A percentile compares a stretch with the other conserved stretches of the same genome.
phyloP scores from a whole-genome alignment of 768 basidiomycete genomes.

The Boletus pseudo-olivaceus region DNA sequence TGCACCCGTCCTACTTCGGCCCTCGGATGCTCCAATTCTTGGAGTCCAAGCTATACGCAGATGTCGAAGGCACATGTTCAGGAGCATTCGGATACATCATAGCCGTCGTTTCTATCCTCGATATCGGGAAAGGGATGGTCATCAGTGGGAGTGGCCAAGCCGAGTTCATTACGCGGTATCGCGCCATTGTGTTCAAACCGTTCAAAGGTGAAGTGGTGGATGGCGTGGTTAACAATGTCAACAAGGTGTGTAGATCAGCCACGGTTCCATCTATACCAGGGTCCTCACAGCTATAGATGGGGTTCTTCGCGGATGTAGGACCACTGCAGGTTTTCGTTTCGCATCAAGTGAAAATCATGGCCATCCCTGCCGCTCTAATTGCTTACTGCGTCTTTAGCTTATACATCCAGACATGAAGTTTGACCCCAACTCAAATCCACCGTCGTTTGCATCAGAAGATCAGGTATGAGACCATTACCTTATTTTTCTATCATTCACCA shows the following conservation, averaged over 20 bases:
- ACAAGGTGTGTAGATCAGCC: conserved; percentile 60
- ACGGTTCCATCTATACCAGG: background rate
- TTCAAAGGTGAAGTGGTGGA: conserved; percentile 99
- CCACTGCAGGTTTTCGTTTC: conserved; percentile 94
- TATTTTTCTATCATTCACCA: background rate
- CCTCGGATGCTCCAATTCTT: conserved; percentile 93
- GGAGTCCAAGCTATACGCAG: conserved; percentile 88
- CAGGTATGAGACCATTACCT: conserved; percentile 46
- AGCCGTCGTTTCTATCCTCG: conserved; percentile 83
- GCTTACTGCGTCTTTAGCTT: conserved; percentile 48
- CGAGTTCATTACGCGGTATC: conserved; percentile 91
- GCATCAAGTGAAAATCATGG: conserved; percentile 65
- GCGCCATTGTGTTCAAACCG: conserved; percentile 98
- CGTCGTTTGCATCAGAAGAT: conserved; percentile 89
- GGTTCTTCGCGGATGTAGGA: conserved; percentile 96
- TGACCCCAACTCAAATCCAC: conserved; percentile 96
- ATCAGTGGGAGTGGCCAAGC: conserved; percentile 91
- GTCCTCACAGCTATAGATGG: conserved; percentile 62
- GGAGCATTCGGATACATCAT: conserved; percentile 95
- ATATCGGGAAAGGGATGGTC: conserved; percentile 92
- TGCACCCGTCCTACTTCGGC: conserved; percentile 98
- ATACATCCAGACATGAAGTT: conserved; percentile 94
- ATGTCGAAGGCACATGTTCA: conserved; percentile 96
- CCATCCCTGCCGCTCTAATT: background rate
- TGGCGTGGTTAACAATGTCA: conserved; percentile 92